These are phyloP conservation scores for Colletotrichum tabaci DNA, from an alignment of 2,329 filamentous ascomycete genomes.

Conservation along the genomic window DNA sequence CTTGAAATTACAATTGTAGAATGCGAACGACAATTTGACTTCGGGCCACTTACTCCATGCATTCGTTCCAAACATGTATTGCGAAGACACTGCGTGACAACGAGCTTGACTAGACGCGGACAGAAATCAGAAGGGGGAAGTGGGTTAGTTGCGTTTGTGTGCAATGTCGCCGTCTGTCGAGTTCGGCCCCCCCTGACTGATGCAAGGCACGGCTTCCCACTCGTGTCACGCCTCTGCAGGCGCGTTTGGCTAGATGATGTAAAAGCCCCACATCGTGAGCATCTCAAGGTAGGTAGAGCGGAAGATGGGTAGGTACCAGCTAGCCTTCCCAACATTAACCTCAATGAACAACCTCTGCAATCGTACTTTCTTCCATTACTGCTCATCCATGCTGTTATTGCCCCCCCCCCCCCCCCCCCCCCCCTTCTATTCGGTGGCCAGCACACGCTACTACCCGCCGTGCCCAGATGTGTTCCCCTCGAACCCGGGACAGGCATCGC, in stretches of 20 bases:
- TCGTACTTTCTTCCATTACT: conserved; percentile 19
- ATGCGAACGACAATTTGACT: conserved; percentile 20
- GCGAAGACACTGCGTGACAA: too few relatives aligned
- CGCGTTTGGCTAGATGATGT: background rate
- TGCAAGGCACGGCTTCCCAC: background rate
- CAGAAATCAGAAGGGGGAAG: too few relatives aligned
- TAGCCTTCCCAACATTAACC: background rate
- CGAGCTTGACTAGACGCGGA: too few relatives aligned
- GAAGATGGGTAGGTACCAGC: too few relatives aligned
- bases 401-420: background rate
- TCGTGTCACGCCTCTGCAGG: background rate
- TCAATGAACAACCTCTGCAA: background rate
- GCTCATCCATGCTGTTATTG: background rate
- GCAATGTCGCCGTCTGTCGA: too few relatives aligned
- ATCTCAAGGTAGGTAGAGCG: background rate
- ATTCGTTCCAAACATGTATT: background rate
- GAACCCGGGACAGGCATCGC: background rate
- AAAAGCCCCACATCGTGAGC: background rate
- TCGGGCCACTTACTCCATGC: background rate
- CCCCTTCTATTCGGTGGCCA: conserved; percentile 25
- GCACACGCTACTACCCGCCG: conserved; percentile 10
- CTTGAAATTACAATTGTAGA: conserved; percentile 17
- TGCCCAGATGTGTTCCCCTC: background rate
- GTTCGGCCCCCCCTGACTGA: too few relatives aligned
- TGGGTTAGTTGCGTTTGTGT: too few relatives aligned